Base-by-base conservation (phyloP, 805 yeast species). In the Candida maesae region DNA sequence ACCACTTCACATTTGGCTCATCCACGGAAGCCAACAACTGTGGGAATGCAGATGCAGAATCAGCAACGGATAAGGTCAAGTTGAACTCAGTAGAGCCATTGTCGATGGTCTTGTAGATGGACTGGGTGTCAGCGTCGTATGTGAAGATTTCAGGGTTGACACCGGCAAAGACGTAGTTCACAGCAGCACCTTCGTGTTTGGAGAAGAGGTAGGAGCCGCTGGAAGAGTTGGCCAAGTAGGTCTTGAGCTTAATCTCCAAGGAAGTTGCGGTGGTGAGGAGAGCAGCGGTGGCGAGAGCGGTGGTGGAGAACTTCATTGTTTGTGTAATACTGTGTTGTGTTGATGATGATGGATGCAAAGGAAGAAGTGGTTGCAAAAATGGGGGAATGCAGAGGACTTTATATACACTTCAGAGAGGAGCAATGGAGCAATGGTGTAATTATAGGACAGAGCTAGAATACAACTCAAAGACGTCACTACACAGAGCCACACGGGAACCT, bases 131-230 rank as follows among this genome's bases (percentile, higher is more conserved):
- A 13, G 39, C 35, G 19, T 49, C 42, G 15, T n/a, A 43, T 10
- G 14, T n/a, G 17, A 42, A 36, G 9, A 31, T 26, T 24, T 34
- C 35, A 13, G 49, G 35, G 17, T 25, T 11, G 3, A 18, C 16
- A 18, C 53, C 51, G 5, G 44, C 34, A 28, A 37, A 42, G 25
- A 50, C 32, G 33, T 45, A 51, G 33, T 51, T 42, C 35, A 45
- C 34, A 17, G 46, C 56, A 17, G 55, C 55, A 44, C 55, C 52
- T 36, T 51, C 55, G 31, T 49, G 55, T 30, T 36, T 25, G 18
- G 47, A 29, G 13, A 38, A 39, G 20, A 51, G 35, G 32, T 14
- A 25, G 24, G 24, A 21, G 24, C 10, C 10, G 24, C 24, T 21
- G 7, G 24, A 31, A 18, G 24, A 6, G 3, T 23, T 20, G 25